A percentile compares a stretch with the other conserved stretches of the same genome.
Conservation (phyloP, 2,329 filamentous ascomycete species). For the Talaromyces sp. region DNA sequence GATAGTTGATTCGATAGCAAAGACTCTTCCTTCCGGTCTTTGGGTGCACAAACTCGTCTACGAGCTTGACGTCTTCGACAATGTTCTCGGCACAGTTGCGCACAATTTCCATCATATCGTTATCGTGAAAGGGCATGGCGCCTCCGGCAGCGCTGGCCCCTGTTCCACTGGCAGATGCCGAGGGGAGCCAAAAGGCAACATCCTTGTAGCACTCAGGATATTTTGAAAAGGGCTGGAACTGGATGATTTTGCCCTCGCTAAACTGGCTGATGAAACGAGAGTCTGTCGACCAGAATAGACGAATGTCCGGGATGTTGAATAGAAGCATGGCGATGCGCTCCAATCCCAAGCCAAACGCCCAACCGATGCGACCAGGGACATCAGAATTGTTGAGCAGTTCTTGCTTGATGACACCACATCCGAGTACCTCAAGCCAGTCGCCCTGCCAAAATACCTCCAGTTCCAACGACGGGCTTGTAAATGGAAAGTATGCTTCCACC, state of each 20-base stretch:
- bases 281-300: constrained; percentile 91
- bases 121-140: constrained; percentile 67
- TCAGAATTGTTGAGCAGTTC: constrained; percentile 71
- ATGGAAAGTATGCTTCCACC: constrained; percentile 97
- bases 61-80: constrained; percentile 79
- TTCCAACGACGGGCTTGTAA: constrained; percentile 93
- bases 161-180: constrained; percentile 29
- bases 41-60: constrained; percentile 84
- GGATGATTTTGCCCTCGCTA: constrained; percentile 45
- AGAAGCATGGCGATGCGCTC: constrained; percentile 97
- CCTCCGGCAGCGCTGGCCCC: constrained; percentile 30
- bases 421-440: constrained; percentile 92
- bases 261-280: constrained; percentile 84
- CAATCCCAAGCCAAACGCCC: constrained; percentile 92
- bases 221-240: constrained; percentile 84
- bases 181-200: constrained; percentile 82
- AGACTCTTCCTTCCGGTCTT: constrained; percentile 76
- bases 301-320: constrained; percentile 92
- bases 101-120: constrained; percentile 95
- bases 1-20: constrained; percentile 91
- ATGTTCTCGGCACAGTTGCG: constrained; percentile 73
- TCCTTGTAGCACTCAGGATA: constrained; percentile 86
- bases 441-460: constrained; percentile 91
- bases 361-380: constrained; percentile 70
- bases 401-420: constrained; percentile 86